Evolutionary conservation across 2,329 filamentous ascomycete species (phyloP).

Genomic region (Talaromyces piceae): DNA sequence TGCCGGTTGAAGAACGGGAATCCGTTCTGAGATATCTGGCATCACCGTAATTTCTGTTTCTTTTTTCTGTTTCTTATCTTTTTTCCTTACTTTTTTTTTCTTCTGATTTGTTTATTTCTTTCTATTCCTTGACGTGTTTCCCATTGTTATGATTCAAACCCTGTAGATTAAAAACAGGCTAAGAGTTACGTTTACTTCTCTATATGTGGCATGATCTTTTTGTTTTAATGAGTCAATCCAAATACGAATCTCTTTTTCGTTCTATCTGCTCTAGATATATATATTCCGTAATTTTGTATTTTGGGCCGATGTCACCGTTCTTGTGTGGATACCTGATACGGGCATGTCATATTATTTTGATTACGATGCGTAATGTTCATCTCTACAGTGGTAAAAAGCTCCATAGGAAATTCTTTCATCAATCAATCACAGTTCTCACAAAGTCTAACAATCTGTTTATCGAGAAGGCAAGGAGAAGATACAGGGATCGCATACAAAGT

Average conservation of each 20-base stretch:
- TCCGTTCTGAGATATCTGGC: constrained; percentile 57
- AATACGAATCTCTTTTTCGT: constrained; percentile 9
- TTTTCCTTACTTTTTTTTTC: constrained; percentile 3
- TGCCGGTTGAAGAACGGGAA: constrained; percentile 84
- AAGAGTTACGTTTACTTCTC: background rate
- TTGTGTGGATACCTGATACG: too few relatives aligned
- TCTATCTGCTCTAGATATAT: background rate
- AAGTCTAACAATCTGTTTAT: background rate
- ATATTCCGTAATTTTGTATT: background rate
- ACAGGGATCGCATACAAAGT: background rate
- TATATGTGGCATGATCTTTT: constrained; percentile 4
- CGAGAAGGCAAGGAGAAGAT: background rate
- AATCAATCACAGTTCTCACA: background rate
- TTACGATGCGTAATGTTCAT: too few relatives aligned
- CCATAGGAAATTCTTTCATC: background rate
- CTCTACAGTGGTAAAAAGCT: too few relatives aligned
- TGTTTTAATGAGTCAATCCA: constrained; percentile 5
- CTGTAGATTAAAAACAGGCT: background rate
- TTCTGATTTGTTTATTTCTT: background rate
- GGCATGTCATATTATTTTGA: too few relatives aligned
- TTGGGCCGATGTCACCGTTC: too few relatives aligned
- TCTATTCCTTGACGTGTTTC: background rate
- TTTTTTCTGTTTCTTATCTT: background rate
- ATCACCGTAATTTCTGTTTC: constrained; percentile 17
- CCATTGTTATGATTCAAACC: background rate